Conservation (phyloP, 441 rosid species). For the Melastoma candidum region DNA sequence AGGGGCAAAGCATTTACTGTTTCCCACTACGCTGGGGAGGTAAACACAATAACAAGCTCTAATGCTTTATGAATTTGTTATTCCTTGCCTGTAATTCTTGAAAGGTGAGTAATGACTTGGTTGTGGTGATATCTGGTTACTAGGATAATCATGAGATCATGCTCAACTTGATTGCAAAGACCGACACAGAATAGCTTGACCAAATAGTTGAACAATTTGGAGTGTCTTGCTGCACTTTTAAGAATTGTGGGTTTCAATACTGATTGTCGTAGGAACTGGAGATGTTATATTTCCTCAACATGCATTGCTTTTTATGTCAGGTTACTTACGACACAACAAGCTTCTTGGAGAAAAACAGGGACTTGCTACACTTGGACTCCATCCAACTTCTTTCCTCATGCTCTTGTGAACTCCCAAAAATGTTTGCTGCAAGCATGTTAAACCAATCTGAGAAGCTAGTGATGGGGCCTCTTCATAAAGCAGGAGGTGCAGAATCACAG, state of each 20-base stretch:
- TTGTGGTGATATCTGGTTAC: no score
- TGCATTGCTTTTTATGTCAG: conserved; percentile 23
- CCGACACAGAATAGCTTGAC: no score
- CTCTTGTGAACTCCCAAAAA: conserved; percentile 78
- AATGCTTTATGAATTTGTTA: no score
- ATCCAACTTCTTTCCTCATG: conserved; percentile 89
- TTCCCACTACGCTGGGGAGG: conserved; percentile 97
- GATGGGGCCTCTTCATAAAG: conserved; percentile 76
- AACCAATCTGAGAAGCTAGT: conserved; percentile 71
- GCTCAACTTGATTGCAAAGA: no score
- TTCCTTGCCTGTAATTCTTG: no score
- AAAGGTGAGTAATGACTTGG: no score
- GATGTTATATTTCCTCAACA: no score
- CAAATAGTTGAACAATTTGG: no score
- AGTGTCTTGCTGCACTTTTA: no score
- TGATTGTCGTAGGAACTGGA: no score
- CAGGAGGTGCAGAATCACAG: conserved; percentile 98
- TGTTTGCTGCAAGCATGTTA: conserved; percentile 89
- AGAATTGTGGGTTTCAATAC: no score
- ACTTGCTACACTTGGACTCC: conserved; percentile 85
- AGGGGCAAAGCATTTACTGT: conserved; percentile 76
- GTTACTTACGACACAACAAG: conserved; percentile 91
- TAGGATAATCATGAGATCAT: no score
- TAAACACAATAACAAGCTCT: conserved; percentile 14
- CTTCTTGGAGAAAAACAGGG: conserved; percentile 97